Percentiles rank a stretch among this genome's conserved stretches.
These are phyloP conservation scores for Torrubiella hemipterigena DNA, from an alignment of 2,329 filamentous ascomycete genomes.

Conservation along the genomic window DNA sequence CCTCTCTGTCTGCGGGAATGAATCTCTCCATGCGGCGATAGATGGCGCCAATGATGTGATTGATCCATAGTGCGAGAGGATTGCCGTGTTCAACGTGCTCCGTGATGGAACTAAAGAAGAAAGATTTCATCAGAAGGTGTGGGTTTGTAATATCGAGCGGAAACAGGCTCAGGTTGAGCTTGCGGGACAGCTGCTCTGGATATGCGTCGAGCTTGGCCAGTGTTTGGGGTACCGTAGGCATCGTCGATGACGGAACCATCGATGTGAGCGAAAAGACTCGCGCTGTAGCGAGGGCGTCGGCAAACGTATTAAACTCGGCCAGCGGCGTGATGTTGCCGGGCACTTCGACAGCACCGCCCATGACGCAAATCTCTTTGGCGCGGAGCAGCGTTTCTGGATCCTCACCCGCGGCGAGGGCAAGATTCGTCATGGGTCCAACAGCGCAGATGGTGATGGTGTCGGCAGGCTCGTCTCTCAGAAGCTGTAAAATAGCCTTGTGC, in stretches of 20 bases:
- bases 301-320: slow-evolving; percentile 82
- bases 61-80: slow-evolving; percentile 55
- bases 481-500: slow-evolving; percentile 66
- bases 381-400: slow-evolving; percentile 73
- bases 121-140: slow-evolving; percentile 44
- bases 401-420: slow-evolving; percentile 68
- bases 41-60: slow-evolving; percentile 51
- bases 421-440: slow-evolving; percentile 75
- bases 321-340: slow-evolving; percentile 67
- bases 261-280: slow-evolving; percentile 43
- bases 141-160: slow-evolving; percentile 58
- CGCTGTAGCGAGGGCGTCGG: slow-evolving; percentile 61
- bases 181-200: slow-evolving; percentile 42
- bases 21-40: slow-evolving; percentile 51
- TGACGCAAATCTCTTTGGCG: slow-evolving; percentile 74
- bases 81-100: slow-evolving; percentile 41
- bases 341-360: slow-evolving; percentile 68
- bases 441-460: slow-evolving; percentile 73
- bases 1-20: slow-evolving; percentile 36
- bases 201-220: slow-evolving; percentile 40
- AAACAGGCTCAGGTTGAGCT: slow-evolving; percentile 51
- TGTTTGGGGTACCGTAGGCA: slow-evolving; percentile 50
- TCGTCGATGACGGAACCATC: slow-evolving; percentile 55
- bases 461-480: slow-evolving; percentile 61
- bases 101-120: slow-evolving; percentile 38